A percentile compares a stretch with the other conserved stretches of the same genome.
Conservation (phyloP, 2,329 filamentous ascomycete species). For the Calycina marina region DNA sequence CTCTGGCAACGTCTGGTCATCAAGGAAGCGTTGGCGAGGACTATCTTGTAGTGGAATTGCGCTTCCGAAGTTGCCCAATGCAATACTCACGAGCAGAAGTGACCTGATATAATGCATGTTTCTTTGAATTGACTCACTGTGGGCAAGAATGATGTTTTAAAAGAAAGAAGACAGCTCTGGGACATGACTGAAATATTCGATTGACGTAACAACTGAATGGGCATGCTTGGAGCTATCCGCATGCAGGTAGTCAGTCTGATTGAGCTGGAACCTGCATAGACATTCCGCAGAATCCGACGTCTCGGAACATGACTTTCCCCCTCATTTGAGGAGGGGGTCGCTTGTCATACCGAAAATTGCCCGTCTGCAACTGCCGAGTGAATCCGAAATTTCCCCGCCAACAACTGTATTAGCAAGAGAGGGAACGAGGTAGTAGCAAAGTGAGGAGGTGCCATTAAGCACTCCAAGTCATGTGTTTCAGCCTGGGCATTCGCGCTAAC, state of each 20-base stretch:
- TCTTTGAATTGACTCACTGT: conserved; percentile 1
- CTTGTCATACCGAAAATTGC: too few species aligned
- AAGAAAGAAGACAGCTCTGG: neutral
- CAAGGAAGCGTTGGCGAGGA: conserved; percentile 37
- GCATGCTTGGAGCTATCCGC: neutral
- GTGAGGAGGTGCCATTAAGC: too few species aligned
- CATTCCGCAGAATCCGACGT: too few species aligned
- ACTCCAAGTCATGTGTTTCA: neutral
- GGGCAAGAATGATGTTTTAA: neutral
- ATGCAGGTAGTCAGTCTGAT: too few species aligned
- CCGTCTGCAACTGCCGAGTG: too few species aligned
- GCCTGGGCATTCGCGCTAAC: neutral
- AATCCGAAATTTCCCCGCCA: too few species aligned
- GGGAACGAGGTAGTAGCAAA: too few species aligned
- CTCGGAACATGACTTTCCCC: too few species aligned
- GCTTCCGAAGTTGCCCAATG: conserved; percentile 12
- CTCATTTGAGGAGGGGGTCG: too few species aligned
- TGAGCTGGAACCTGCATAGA: too few species aligned
- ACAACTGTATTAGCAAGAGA: too few species aligned
- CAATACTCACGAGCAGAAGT: conserved; percentile 11
- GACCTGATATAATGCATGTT: conserved; percentile 16
- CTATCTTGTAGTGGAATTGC: conserved; percentile 30
- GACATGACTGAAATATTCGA: neutral
- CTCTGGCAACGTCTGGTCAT: conserved; percentile 31
- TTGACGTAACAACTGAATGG: neutral